Evolutionary conservation across 495 filamentous ascomycete genomes (phyloP), one percentile per base, ranked within the genome.

Genomic region (Penicillium flavigenum): DNA sequence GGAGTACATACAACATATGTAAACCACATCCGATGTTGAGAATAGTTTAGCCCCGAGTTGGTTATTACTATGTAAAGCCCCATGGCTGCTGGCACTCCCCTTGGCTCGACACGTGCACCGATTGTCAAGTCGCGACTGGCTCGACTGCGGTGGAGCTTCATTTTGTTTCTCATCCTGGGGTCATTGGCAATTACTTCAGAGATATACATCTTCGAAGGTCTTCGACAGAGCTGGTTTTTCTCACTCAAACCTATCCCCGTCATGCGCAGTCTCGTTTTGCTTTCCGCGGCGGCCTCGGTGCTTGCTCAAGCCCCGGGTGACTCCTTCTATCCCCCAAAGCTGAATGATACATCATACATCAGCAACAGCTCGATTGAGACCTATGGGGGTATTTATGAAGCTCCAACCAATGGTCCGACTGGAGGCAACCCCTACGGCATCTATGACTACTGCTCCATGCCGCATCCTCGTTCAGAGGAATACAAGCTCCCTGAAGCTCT

Each of bases 361-460:
- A 62, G 68, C 56, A 70, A 78, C 34, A 43, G 60, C 17, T 73
- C 73, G 5, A 64, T 72, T n/a, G 75, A 70, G 9, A 73, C 70
- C 0, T 74, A 76, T 56, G 75, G 75, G 2, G 75, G 73, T 12
- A 69, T 73, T 41, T 78, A 76, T 59, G 54, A 63, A 19, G 75
- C 75, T 3, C 56, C 66, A 0, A 62, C 62, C 2, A 63, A 64
- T 47, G 65, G 67, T 9, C 63, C 75, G 3, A 70, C 67, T 17
- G 56, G 52, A 14, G 59, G 63, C 1, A 47, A 48, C 4, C 58
- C 64, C 0, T 66, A 70, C 5, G 70, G 70, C 26, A 62, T 52
- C 27, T 78, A 78, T 52, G 70, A 76, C 47, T 78, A 78, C 54
- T 78, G 75, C 29, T 65, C 69, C 5, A 78, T 78, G 75, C 75